These are phyloP conservation scores for Fraxinus ornus DNA, from an alignment of 305 asterid genomes.

Conservation along the genomic window DNA sequence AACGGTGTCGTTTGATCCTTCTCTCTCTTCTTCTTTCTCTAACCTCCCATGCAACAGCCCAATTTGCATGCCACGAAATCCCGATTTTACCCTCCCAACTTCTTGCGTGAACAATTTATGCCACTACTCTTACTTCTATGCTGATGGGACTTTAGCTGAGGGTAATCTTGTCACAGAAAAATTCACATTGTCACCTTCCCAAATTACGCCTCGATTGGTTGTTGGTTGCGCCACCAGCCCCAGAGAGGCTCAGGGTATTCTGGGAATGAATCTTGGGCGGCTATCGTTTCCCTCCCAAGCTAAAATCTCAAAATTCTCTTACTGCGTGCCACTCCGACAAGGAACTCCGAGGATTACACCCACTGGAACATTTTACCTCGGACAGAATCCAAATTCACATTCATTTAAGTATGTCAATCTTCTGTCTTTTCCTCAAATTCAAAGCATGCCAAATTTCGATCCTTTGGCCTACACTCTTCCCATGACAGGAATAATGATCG, in stretches of 20 bases:
- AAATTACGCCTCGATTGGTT: slow-evolving; percentile 67
- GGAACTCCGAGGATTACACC: slow-evolving; percentile 31
- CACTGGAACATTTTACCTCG: slow-evolving; percentile 69
- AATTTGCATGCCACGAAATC: slow-evolving; percentile 60
- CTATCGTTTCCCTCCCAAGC: slow-evolving; percentile 75
- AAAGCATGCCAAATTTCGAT: slow-evolving; percentile 69
- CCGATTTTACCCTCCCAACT: slow-evolving; percentile 83
- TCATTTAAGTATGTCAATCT: slow-evolving; percentile 46
- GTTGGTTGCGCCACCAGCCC: slow-evolving; percentile 72
- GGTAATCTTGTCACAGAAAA: slow-evolving; percentile 83
- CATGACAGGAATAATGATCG: slow-evolving; percentile 50
- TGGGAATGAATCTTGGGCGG: slow-evolving; percentile 86
- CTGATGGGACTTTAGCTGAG: slow-evolving; percentile 88
- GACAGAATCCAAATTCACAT: slow-evolving; percentile 62
- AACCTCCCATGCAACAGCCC: slow-evolving; percentile 73
- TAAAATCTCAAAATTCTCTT: slow-evolving; percentile 62
- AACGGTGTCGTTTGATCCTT: slow-evolving; percentile 64
- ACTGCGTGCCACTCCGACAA: slow-evolving; percentile 64
- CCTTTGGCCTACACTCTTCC: slow-evolving; percentile 75
- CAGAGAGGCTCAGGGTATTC: slow-evolving; percentile 69
- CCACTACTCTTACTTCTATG: slow-evolving; percentile 83
- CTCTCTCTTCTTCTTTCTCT: slow-evolving; percentile 73
- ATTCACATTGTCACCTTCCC: slow-evolving; percentile 52
- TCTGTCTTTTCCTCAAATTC: slow-evolving; percentile 48
- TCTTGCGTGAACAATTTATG: slow-evolving; percentile 67